Conservation (phyloP, 208 protist species). For the Crithidia bombi region DNA sequence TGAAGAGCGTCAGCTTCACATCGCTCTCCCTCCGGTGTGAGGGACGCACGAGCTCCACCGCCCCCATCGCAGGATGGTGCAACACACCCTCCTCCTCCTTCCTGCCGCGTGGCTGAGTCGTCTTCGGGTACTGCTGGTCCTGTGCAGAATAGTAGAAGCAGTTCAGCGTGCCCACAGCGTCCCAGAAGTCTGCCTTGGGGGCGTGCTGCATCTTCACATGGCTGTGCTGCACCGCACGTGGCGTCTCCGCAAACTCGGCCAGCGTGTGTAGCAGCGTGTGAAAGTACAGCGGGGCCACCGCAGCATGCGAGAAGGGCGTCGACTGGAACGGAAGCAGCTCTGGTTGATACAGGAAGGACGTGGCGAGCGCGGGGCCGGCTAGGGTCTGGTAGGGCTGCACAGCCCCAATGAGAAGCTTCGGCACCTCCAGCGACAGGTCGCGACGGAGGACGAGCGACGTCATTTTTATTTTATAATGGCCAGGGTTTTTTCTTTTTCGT, state of each 20-base stretch:
- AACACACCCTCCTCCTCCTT: not conserved
- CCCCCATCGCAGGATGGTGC: slow-evolving; percentile 63
- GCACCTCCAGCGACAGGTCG: slow-evolving; percentile 53
- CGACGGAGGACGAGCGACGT: slow-evolving; percentile 23
- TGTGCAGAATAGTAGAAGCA: slow-evolving; percentile 72
- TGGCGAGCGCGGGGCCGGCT: slow-evolving; percentile 73
- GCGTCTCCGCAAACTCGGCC: slow-evolving; percentile 79
- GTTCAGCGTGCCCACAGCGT: slow-evolving; percentile 67
- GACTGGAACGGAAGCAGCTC: slow-evolving; percentile 68
- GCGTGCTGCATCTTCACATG: slow-evolving; percentile 49
- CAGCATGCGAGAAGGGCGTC: slow-evolving; percentile 53
- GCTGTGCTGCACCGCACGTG: slow-evolving; percentile 52
- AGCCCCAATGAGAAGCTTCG: slow-evolving; percentile 60
- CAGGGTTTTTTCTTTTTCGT: too few species aligned
- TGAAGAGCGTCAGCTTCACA: slow-evolving; percentile 76
- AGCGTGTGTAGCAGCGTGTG: slow-evolving; percentile 81
- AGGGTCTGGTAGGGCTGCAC: slow-evolving; percentile 89
- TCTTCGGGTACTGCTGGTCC: not conserved
- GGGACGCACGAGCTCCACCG: slow-evolving; percentile 67
- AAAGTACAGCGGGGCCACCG: slow-evolving; percentile 64
- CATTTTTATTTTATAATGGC: too few species aligned
- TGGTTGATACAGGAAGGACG: slow-evolving; percentile 66
- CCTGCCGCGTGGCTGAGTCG: not conserved
- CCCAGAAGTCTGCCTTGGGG: slow-evolving; percentile 77
- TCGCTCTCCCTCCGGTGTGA: slow-evolving; percentile 64